A percentile compares a stretch with the other conserved stretches of the same genome.
These are phyloP conservation scores for Prunus armeniaca DNA, from an alignment of 306 rosid species.

Conservation along the genomic window DNA sequence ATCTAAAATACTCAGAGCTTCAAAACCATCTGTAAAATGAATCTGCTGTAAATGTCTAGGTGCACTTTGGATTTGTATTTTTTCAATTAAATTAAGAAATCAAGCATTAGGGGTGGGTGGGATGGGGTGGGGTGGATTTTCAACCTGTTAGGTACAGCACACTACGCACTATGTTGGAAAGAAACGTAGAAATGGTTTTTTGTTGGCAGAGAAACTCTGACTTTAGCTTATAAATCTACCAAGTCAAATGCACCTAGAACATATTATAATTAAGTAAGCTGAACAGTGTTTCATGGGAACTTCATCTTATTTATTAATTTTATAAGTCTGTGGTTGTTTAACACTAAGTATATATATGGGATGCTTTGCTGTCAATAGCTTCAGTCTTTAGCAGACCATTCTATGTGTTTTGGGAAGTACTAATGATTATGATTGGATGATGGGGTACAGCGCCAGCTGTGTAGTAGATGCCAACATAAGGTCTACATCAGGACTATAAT, in stretches of 20 bases:
- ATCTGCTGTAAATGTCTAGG: neutral
- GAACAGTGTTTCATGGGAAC: neutral
- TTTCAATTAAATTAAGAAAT: neutral
- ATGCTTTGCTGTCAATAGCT: conserved; percentile 25
- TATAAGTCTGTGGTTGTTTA: conserved; percentile 5
- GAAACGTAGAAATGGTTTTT: neutral
- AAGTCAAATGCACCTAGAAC: neutral
- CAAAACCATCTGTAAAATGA: neutral
- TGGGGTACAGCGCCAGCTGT: conserved; percentile 30
- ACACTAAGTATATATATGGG: neutral
- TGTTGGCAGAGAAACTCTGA: conserved; percentile 2
- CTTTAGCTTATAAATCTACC: neutral
- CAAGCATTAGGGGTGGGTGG: neutral
- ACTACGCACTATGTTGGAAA: neutral
- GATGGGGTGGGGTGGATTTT: neutral
- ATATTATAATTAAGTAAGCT: conserved; percentile 12
- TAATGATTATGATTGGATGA: conserved; percentile 13
- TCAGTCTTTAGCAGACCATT: conserved; percentile 13
- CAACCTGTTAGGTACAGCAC: conserved; percentile 5
- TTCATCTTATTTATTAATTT: neutral
- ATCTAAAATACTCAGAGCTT: conserved; percentile 7
- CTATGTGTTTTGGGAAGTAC: conserved; percentile 2
- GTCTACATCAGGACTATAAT: conserved; percentile 24
- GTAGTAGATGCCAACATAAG: conserved; percentile 29
- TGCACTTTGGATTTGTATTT: neutral